Conservation (phyloP, 345 rosid species). For the Litchi chinensis region DNA sequence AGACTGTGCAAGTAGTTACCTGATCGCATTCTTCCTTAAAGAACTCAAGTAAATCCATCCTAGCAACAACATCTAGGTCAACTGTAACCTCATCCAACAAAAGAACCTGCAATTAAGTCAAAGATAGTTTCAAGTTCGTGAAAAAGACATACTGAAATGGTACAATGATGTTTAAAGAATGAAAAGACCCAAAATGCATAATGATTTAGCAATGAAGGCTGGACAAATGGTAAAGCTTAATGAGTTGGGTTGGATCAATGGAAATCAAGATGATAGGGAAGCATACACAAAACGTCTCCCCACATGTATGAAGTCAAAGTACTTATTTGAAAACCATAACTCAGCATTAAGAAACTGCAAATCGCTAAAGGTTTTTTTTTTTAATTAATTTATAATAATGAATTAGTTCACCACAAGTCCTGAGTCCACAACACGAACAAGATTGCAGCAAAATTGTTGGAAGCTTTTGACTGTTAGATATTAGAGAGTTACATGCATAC, state of each 20-base stretch:
- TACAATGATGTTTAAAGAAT: background rate
- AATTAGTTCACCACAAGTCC: background rate
- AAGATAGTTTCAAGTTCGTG: background rate
- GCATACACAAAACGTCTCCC: background rate
- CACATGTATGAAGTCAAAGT: background rate
- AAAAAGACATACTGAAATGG: background rate
- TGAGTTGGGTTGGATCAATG: background rate
- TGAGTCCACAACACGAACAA: background rate
- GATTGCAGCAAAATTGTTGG: background rate
- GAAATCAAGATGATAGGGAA: background rate
- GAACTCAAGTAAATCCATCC: slow-evolving; percentile 90
- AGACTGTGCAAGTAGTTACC: slow-evolving; percentile 41
- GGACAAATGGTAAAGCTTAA: background rate
- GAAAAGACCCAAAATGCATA: background rate
- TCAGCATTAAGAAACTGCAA: background rate
- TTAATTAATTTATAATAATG: background rate
- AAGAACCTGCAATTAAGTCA: slow-evolving; percentile 58
- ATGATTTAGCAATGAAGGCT: slow-evolving; percentile 3
- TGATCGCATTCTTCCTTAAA: slow-evolving; percentile 88
- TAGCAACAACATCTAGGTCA: slow-evolving; percentile 92
- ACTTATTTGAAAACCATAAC: background rate
- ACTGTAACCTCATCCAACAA: slow-evolving; percentile 95
- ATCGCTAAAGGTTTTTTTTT: background rate
- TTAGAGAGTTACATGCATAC: background rate
- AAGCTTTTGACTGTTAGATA: background rate